These are phyloP conservation scores for Vaccinium darrowii DNA, from an alignment of 148 eudicot genomes.

Conservation along the genomic window DNA sequence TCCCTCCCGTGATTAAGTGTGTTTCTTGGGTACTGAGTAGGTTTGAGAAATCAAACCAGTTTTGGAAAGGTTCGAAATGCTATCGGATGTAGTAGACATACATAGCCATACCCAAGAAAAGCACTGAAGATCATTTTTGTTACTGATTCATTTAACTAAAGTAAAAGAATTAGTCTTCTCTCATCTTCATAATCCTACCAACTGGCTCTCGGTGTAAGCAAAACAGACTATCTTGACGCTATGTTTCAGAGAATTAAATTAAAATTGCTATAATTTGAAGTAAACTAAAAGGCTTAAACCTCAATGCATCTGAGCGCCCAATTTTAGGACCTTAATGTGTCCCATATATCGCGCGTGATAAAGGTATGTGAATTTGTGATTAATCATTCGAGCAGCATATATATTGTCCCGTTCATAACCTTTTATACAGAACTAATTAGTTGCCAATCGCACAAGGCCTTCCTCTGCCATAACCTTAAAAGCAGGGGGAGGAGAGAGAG, in stretches of 20 bases:
- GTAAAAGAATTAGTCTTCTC: background rate
- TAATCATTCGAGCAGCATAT: background rate
- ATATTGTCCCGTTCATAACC: background rate
- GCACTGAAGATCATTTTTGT: background rate
- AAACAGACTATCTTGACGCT: background rate
- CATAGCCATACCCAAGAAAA: too few species aligned
- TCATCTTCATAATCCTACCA: background rate
- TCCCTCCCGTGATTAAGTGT: too few species aligned
- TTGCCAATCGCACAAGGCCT: background rate
- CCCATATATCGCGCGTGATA: background rate
- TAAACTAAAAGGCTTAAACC: background rate
- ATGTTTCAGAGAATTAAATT: background rate
- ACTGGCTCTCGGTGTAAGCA: background rate
- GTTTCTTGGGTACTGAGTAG: background rate
- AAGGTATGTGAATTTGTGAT: background rate
- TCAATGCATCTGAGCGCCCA: background rate
- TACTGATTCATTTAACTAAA: background rate
- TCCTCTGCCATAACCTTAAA: background rate
- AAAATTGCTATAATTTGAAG: background rate
- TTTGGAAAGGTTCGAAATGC: background rate
- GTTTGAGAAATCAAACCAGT: background rate
- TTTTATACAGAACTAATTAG: background rate
- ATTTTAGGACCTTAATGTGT: background rate
- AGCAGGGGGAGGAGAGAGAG: background rate
- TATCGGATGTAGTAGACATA: background rate